These are phyloP conservation scores for Entophlyctis helioformis DNA, from an alignment of 192 early-diverging fungal genomes.

Conservation along the genomic window DNA sequence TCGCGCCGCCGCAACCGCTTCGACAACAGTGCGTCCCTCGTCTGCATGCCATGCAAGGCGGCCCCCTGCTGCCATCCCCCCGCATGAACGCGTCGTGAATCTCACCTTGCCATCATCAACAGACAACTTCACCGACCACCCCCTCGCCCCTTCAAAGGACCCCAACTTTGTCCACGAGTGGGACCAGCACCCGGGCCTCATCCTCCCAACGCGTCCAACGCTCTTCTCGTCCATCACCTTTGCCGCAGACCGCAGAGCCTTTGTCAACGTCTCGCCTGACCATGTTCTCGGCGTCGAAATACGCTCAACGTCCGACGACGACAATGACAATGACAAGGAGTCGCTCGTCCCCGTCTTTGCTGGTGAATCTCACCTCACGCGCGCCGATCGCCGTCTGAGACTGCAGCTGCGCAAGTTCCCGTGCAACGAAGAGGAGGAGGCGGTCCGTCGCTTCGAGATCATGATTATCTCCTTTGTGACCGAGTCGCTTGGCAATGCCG, in stretches of 20 bases:
- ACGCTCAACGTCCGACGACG: background rate
- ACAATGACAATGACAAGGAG: background rate
- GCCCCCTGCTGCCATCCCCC: too few relatives aligned
- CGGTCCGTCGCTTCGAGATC: slow-evolving; percentile 7
- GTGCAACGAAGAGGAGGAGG: too few relatives aligned
- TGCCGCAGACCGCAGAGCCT: background rate
- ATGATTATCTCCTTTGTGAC: slow-evolving; percentile 1
- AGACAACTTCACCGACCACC: slow-evolving; percentile 13
- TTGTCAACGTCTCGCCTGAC: slow-evolving; percentile 2
- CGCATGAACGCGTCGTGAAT: too few relatives aligned
- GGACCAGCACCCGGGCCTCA: slow-evolving; percentile 3
- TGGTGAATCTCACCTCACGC: slow-evolving; percentile 5
- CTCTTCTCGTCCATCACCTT: slow-evolving; percentile 2
- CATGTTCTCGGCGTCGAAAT: background rate
- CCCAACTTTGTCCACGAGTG: background rate
- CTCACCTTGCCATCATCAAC: background rate
- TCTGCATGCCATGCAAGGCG: too few relatives aligned
- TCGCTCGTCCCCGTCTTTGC: too few relatives aligned
- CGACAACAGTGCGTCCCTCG: slow-evolving; percentile 14
- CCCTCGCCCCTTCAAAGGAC: slow-evolving; percentile 1
- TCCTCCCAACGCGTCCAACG: slow-evolving; percentile 3
- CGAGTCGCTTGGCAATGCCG: too few relatives aligned
- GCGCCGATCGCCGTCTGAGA: slow-evolving; percentile 2
- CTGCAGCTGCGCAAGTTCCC: slow-evolving; percentile 1
- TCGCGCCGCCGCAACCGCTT: slow-evolving; percentile 13